Percentiles rank a stretch among this genome's conserved stretches.
phyloP scores from a whole-genome alignment of 2,329 filamentous ascomycete species.

The Aschersonia sp. region DNA sequence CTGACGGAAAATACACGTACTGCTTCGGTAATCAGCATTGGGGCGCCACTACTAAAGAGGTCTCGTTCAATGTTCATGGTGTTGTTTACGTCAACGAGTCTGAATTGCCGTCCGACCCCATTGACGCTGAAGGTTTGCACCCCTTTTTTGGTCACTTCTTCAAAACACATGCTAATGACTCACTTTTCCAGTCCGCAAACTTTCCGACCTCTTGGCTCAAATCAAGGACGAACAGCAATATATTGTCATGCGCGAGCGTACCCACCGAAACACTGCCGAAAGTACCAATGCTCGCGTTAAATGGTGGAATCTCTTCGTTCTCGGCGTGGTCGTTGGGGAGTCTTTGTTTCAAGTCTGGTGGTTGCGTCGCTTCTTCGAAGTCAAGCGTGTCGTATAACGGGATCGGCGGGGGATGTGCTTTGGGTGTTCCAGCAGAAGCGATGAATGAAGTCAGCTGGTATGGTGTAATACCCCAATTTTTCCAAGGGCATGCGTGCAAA shows the following conservation, averaged over 20 bases:
- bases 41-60: conserved; percentile 91
- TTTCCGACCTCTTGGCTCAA: conserved; percentile 75
- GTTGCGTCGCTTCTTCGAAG: conserved; percentile 96
- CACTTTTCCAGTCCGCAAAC: conserved; percentile 48
- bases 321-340: conserved; percentile 76
- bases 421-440: neutral
- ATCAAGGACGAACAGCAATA: conserved; percentile 98
- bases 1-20: conserved; percentile 85
- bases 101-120: conserved; percentile 70
- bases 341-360: conserved; percentile 99
- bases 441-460: too few relatives aligned
- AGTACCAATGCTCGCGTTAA: conserved; percentile 96
- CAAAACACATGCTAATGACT: conserved; percentile 3
- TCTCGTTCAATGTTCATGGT: conserved; percentile 98
- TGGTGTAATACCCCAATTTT: too few relatives aligned
- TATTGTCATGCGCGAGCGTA: conserved; percentile 88
- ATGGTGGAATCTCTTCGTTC: conserved; percentile 99
- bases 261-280: conserved; percentile 95
- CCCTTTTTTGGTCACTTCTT: too few relatives aligned
- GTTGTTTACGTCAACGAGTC: conserved; percentile 91
- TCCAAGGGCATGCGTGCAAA: too few relatives aligned
- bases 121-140: conserved; percentile 71
- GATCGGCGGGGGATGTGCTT: neutral
- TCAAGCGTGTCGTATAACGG: conserved; percentile 49
- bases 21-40: conserved; percentile 99